Conservation (phyloP, 441 rosid genomes). For the Hura crepitans region DNA sequence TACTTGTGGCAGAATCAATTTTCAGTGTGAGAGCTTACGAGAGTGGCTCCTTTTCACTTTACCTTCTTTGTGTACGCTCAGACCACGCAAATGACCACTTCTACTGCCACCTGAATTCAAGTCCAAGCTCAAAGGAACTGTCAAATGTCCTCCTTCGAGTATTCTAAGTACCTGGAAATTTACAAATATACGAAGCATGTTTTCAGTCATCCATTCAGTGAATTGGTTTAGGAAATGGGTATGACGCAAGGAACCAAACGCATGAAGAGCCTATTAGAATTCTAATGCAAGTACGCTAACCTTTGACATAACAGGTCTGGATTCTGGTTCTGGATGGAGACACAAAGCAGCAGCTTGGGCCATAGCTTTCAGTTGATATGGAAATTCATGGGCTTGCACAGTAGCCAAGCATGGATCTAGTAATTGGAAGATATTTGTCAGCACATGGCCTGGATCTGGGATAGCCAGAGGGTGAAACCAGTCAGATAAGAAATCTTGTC, state of each 20-base stretch:
- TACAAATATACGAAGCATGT: background rate
- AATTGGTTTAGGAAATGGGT: background rate
- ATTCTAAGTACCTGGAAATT: conserved; percentile 52
- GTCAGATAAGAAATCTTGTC: conserved; percentile 37
- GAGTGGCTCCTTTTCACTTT: conserved; percentile 37
- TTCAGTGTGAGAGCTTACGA: conserved; percentile 59
- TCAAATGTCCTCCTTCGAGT: conserved; percentile 56
- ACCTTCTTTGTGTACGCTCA: conserved; percentile 31
- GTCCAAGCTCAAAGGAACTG: conserved; percentile 41
- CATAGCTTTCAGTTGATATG: conserved; percentile 50
- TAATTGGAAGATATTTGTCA: conserved; percentile 30
- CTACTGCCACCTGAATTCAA: conserved; percentile 51
- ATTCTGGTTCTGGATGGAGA: conserved; percentile 51
- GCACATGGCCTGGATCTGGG: conserved; percentile 32
- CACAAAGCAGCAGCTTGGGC: conserved; percentile 49
- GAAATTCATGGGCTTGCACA: conserved; percentile 28
- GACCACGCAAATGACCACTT: conserved; percentile 55
- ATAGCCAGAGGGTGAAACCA: conserved; percentile 43
- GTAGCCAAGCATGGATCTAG: conserved; percentile 46
- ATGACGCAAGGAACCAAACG: background rate
- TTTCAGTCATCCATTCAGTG: background rate
- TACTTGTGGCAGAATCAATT: conserved; percentile 14
- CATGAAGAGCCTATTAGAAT: conserved; percentile 4
- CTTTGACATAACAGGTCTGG: conserved; percentile 71
- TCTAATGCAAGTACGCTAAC: conserved; percentile 22